phyloP scores from a whole-genome alignment of 345 rosid genomes.

The Salix brachista region DNA sequence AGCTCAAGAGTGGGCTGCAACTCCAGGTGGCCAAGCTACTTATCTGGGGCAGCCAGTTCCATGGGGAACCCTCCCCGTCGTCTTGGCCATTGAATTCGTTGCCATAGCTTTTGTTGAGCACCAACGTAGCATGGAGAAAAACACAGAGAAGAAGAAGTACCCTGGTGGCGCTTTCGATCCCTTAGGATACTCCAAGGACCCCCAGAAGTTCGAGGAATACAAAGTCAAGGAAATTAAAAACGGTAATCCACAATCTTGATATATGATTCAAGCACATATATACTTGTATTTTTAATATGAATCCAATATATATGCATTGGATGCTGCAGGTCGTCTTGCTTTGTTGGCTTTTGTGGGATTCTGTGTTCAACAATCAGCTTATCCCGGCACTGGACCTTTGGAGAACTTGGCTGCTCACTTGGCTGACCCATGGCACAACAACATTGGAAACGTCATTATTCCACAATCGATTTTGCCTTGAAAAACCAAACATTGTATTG shows the following conservation, averaged over 20 bases:
- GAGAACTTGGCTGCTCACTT: constrained; percentile 93
- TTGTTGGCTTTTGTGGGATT: constrained; percentile 89
- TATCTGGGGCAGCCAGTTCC: constrained; percentile 94
- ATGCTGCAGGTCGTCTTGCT: constrained; percentile 68
- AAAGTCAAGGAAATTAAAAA: constrained; percentile 94
- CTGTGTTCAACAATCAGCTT: constrained; percentile 93
- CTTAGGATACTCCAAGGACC: constrained; percentile 94
- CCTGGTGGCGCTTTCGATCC: constrained; percentile 98
- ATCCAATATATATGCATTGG: neutral
- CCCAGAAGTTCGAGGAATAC: constrained; percentile 77
- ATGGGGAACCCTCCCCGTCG: constrained; percentile 91
- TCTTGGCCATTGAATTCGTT: constrained; percentile 77
- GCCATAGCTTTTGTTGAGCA: constrained; percentile 91
- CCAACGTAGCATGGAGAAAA: constrained; percentile 99
- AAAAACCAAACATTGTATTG: constrained; percentile 6
- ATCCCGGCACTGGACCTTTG: constrained; percentile 97
- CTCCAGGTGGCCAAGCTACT: constrained; percentile 95
- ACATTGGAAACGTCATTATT: constrained; percentile 71
- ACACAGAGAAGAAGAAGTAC: constrained; percentile 91
- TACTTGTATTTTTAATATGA: too few species aligned
- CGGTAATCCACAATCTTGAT: constrained; percentile 33
- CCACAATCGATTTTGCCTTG: constrained; percentile 43
- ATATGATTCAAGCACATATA: neutral
- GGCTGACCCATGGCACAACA: constrained; percentile 99
- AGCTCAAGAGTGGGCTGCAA: constrained; percentile 97